phyloP scores from a whole-genome alignment of 1,139 yeast genomes.

The Zhuliangozyma parablackwelliae region DNA sequence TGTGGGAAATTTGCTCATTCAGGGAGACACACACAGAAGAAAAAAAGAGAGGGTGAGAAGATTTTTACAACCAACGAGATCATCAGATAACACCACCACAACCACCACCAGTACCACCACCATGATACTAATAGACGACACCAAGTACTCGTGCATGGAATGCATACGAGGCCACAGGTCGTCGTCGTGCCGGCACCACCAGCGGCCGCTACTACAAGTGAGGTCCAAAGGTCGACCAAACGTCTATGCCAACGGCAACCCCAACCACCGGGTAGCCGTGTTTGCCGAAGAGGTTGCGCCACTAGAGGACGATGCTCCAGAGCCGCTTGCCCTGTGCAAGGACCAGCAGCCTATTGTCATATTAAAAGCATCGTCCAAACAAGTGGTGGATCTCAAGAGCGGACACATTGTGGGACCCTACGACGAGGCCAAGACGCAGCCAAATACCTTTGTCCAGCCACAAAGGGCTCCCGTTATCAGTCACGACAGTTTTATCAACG shows the following conservation, averaged over 20 bases:
- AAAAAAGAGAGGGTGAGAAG: too few relatives aligned
- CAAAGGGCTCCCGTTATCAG: slow-evolving; percentile 25
- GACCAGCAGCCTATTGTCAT: slow-evolving; percentile 33
- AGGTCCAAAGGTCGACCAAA: slow-evolving; percentile 82
- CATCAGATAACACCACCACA: too few relatives aligned
- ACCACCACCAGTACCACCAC: too few relatives aligned
- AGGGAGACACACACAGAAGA: too few relatives aligned
- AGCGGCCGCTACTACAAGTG: slow-evolving; percentile 79
- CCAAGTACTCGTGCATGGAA: slow-evolving; percentile 83
- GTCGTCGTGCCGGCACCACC: slow-evolving; percentile 77
- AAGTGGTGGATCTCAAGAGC: slow-evolving; percentile 45
- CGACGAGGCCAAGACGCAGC: slow-evolving; percentile 16
- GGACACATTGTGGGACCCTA: slow-evolving; percentile 44
- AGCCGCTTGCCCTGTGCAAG: slow-evolving; percentile 9
- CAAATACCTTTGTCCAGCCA: slow-evolving; percentile 12
- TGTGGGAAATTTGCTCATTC: too few relatives aligned
- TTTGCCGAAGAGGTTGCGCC: slow-evolving; percentile 44
- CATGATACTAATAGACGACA: slow-evolving; percentile 87
- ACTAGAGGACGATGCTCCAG: slow-evolving; percentile 5
- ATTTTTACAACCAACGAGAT: too few relatives aligned
- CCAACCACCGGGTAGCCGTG: slow-evolving; percentile 54
- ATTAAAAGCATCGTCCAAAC: slow-evolving; percentile 45
- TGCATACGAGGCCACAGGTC: slow-evolving; percentile 94
- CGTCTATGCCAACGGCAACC: slow-evolving; percentile 41
- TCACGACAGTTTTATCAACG: slow-evolving; percentile 33